Evolutionary conservation across 176 grass and related monocot genomes (phyloP).

Genomic region (Thalia dealbata): DNA sequence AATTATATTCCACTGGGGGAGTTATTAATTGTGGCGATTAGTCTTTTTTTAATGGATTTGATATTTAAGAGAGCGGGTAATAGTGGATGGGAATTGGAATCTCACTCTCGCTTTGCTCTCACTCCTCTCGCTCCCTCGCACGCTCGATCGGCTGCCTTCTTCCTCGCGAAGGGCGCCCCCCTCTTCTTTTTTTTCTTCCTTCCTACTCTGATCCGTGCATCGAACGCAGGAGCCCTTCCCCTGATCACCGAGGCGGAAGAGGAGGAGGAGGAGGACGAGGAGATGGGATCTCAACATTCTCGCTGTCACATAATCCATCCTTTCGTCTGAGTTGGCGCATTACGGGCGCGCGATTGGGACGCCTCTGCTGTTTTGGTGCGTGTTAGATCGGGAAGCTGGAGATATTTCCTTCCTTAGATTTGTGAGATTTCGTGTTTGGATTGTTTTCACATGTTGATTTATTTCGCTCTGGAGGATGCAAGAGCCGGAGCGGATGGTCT

Average conservation of each 20-base stretch:
- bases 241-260: background rate
- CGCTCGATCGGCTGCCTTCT: too few relatives aligned
- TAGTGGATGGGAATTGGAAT: background rate
- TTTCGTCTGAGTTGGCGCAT: background rate
- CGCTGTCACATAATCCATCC: background rate
- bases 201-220: background rate
- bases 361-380: background rate
- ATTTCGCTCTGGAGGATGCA: background rate
- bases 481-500: background rate
- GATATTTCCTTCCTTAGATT: background rate
- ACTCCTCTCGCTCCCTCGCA: background rate
- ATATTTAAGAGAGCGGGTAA: background rate
- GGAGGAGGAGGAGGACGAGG: background rate
- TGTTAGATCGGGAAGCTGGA: background rate
- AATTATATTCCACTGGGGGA: background rate
- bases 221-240: background rate
- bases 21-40: background rate
- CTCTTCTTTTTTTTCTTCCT: too few relatives aligned
- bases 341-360: background rate
- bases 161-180: background rate
- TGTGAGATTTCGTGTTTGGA: background rate
- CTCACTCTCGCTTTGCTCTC: background rate
- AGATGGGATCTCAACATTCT: constrained; percentile 1
- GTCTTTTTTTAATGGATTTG: constrained; percentile 1
- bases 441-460: background rate